Evolutionary conservation across 2,329 filamentous ascomycete genomes (phyloP), one percentile per base, ranked within the genome.

Genomic region (Stachybotrys elegans): DNA sequence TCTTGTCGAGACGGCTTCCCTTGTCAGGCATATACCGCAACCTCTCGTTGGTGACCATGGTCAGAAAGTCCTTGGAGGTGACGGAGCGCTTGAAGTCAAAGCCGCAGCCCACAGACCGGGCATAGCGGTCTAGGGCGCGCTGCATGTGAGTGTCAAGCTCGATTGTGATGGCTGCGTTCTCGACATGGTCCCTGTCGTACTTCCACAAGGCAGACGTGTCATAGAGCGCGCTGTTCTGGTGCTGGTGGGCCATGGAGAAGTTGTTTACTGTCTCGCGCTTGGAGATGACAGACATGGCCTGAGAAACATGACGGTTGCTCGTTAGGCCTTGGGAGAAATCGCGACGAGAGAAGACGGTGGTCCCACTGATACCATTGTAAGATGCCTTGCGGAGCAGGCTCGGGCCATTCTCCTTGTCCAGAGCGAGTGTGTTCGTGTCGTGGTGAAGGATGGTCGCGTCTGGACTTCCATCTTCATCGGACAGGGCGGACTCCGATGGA

Each of bases 1-100:
- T 43, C 36, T 47, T 43, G 21, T 43, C 45, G 12, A 47, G 45
- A 21, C 45, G 22, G 21, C 41, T 47, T 20, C 34, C 39, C 16
- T 41, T 36, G 11, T 44, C 20, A 4, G 45, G 42, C 36, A 44
- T 42, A 19, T 43, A 42, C 6, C 40, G 23, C 14, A 42, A 19
- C 40, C 40, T 34, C 20, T 42, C 40, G 25, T 42, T 42, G 12
- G 40, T 42, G 16, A 42, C 40, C 25, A 42, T 42, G 5, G 40
- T 22, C 14, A 42, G 19, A 27, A 42, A 42, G 9, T 42, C 27
- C 40, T 42, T 22, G 23, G 25, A 42, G 4, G 40, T 42, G 17
- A 42, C 40, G 9, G 40, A 6, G 16, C 27, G 40, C 19, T 42
- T 42, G 14, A 42, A 22, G 9, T 42, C 40, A 12, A 42, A 8